A percentile compares a stretch with the other conserved stretches of the same genome.
Conservation (phyloP, 2,329 filamentous ascomycete species). For the Ophiocordyceps polyrhachis-furcata region DNA sequence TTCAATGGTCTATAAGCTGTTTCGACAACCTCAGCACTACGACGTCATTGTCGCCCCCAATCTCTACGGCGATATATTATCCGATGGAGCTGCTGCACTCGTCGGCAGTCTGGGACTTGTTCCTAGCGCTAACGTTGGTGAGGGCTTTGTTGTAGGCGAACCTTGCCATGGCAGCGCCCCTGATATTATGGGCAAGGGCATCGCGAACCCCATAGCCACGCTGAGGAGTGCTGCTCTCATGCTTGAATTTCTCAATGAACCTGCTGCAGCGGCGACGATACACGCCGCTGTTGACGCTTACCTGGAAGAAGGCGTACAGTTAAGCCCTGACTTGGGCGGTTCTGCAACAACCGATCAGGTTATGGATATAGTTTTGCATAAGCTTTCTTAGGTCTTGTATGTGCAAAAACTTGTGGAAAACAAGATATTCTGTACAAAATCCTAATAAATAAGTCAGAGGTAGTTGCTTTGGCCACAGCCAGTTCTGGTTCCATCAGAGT, state of each 20-base stretch:
- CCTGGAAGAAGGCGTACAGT: conserved; percentile 60
- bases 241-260: conserved; percentile 87
- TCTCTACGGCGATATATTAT: conserved; percentile 92
- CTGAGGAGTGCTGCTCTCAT: conserved; percentile 81
- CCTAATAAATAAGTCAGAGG: too few relatives aligned
- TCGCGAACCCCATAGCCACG: conserved; percentile 94
- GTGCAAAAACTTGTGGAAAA: too few relatives aligned
- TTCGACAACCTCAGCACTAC: conserved; percentile 87
- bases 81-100: conserved; percentile 83
- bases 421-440: too few relatives aligned
- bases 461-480: too few relatives aligned
- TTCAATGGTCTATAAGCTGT: conserved; percentile 98
- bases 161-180: conserved; percentile 93
- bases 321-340: conserved; percentile 84
- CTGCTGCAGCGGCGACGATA: conserved; percentile 71
- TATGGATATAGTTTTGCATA: conserved; percentile 45
- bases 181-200: conserved; percentile 80
- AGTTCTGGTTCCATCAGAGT: too few relatives aligned
- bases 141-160: conserved; percentile 89
- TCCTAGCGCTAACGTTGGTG: conserved; percentile 85
- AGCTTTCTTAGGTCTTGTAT: not conserved
- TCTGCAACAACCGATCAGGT: conserved; percentile 74
- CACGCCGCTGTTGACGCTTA: conserved; percentile 86
- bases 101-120: conserved; percentile 86
- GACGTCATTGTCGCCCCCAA: conserved; percentile 97